phyloP scores from a whole-genome alignment of 2,329 filamentous ascomycete species.

The Nothomitra cinnamomea region DNA sequence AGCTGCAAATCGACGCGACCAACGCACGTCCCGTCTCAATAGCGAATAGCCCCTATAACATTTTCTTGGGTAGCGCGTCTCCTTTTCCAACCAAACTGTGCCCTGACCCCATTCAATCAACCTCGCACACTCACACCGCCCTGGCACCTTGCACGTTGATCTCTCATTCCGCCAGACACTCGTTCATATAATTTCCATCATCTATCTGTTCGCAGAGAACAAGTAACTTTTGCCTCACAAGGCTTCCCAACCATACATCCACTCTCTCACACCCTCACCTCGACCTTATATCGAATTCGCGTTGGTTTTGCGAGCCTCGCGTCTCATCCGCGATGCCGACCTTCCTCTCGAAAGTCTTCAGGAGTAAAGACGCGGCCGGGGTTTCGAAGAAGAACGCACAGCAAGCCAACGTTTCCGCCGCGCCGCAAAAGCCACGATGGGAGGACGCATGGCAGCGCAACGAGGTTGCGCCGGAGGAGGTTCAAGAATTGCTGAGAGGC shows the following conservation, averaged over 20 bases:
- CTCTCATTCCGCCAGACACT: neutral
- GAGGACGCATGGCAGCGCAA: conserved; percentile 75
- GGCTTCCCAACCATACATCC: no score
- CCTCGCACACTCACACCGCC: neutral
- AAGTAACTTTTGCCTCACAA: neutral
- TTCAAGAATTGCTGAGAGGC: conserved; percentile 68
- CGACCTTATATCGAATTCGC: neutral
- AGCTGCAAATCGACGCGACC: no score
- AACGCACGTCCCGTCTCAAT: neutral
- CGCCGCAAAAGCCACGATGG: conserved; percentile 59
- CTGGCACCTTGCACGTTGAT: neutral
- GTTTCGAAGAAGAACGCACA: conserved; percentile 46
- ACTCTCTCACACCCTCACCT: neutral
- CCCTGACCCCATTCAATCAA: neutral
- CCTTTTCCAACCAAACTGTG: neutral
- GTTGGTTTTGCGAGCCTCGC: neutral
- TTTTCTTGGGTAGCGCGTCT: conserved; percentile 1
- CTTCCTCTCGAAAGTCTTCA: conserved; percentile 47
- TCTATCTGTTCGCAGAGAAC: neutral
- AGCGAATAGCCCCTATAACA: neutral
- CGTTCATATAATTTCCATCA: neutral
- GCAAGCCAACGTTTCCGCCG: conserved; percentile 31
- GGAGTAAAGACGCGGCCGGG: conserved; percentile 52
- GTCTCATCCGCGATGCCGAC: conserved; percentile 12
- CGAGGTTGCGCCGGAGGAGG: conserved; percentile 72